These are phyloP conservation scores for Botrytis aclada DNA, from an alignment of 2,329 filamentous ascomycete species.

Conservation along the genomic window DNA sequence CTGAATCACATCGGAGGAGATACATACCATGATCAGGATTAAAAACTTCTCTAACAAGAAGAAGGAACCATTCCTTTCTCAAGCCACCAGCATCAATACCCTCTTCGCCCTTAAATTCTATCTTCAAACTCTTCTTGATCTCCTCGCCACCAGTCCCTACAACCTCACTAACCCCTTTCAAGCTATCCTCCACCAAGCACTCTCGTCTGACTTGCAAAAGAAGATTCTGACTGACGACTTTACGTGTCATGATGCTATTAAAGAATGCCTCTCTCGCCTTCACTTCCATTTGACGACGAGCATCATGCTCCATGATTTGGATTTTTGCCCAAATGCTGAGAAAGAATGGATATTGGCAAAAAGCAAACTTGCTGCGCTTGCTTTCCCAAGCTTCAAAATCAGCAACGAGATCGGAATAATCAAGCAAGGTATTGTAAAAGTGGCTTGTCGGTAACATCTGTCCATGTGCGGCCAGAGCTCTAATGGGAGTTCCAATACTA, in stretches of 20 bases:
- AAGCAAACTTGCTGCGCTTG: constrained; percentile 70
- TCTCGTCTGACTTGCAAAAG: constrained; percentile 75
- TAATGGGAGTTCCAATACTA: constrained; percentile 13
- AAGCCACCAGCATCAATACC: constrained; percentile 87
- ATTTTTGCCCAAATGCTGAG: constrained; percentile 92
- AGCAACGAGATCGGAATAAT: constrained; percentile 78
- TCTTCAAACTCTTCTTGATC: constrained; percentile 83
- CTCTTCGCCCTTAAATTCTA: constrained; percentile 84
- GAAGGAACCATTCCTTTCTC: constrained; percentile 91
- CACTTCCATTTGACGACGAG: constrained; percentile 81
- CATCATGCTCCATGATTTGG: constrained; percentile 83
- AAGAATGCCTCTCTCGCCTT: constrained; percentile 90
- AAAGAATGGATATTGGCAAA: constrained; percentile 91
- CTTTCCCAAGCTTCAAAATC: constrained; percentile 90
- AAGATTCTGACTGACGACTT: constrained; percentile 72
- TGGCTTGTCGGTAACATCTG: constrained; percentile 75
- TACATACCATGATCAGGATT: constrained; percentile 79
- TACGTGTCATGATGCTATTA: constrained; percentile 76
- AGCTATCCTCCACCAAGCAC: constrained; percentile 83
- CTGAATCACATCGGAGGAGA: constrained; percentile 2
- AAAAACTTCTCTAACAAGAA: constrained; percentile 85
- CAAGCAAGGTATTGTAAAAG: constrained; percentile 84
- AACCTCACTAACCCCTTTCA: constrained; percentile 80
- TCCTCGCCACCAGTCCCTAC: constrained; percentile 78
- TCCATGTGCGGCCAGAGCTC: constrained; percentile 48